Evolutionary conservation across 768 basidiomycete genomes (phyloP).

Genomic region (Aureoboletus auriporus): DNA sequence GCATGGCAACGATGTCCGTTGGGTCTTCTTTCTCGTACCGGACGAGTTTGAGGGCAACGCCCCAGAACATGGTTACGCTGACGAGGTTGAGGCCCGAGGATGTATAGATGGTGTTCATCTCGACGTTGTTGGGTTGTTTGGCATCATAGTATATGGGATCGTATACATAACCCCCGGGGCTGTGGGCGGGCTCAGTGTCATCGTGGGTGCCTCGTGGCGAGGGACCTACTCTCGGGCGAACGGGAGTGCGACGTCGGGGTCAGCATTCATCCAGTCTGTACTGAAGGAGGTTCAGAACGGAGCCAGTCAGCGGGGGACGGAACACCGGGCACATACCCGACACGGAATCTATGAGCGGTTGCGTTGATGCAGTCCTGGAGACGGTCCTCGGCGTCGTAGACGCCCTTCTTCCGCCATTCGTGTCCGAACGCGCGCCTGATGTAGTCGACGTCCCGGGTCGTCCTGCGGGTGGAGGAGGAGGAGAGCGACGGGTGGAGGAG

Average conservation of each 20-base stretch:
- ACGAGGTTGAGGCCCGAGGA: slow-evolving; percentile 53
- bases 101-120: slow-evolving; percentile 53
- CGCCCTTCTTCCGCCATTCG: slow-evolving; percentile 48
- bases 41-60: slow-evolving; percentile 67
- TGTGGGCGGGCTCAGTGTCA: slow-evolving; percentile 8
- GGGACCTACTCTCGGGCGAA: slow-evolving; percentile 55
- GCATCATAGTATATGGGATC: slow-evolving; percentile 62
- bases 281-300: slow-evolving; percentile 10
- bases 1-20: slow-evolving; percentile 60
- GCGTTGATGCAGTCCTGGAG: slow-evolving; percentile 52
- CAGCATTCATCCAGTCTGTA: slow-evolving; percentile 73
- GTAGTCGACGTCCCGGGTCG: slow-evolving; percentile 67
- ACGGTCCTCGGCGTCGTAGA: slow-evolving; percentile 50
- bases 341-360: slow-evolving; percentile 45
- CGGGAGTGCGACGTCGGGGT: slow-evolving; percentile 68
- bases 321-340: slow-evolving; percentile 38
- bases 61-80: slow-evolving; percentile 69
- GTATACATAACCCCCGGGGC: slow-evolving; percentile 30
- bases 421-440: slow-evolving; percentile 56
- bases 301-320: neutral
- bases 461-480: slow-evolving; percentile 39
- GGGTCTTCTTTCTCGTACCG: slow-evolving; percentile 62
- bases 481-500: slow-evolving; percentile 51
- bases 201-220: slow-evolving; percentile 5
- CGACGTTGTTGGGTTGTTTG: slow-evolving; percentile 46